Evolutionary conservation across 176 grass and related monocot genomes (phyloP), one percentile per base, ranked within the genome.

Genomic region (Phragmites australis): DNA sequence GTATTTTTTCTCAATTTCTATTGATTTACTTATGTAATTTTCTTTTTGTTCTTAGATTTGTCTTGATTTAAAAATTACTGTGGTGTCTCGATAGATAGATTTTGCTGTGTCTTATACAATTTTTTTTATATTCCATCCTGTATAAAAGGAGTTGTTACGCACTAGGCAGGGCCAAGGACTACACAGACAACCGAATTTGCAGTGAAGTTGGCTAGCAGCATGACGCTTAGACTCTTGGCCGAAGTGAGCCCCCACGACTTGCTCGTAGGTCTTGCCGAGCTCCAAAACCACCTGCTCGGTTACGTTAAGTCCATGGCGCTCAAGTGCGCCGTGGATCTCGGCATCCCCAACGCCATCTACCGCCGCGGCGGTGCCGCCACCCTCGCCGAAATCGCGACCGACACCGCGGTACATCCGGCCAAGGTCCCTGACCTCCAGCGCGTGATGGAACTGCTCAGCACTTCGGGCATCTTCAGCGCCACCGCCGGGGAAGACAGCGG

Each of bases 221-320:
- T 79, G 76, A 53, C 76, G n/a, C 76, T 78, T 32, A 65, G n/a
- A 65, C 76, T 79, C 31, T 32, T 81, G 23, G 42, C 51, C 39
- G 79, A 81, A 25, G 66, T 81, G 66, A 81, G 66, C 40, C 79
- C 79, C 0, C 79, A 81, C 19, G 79, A 81, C 6, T 14, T 81
- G 41, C 53, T 81, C 3, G 26, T 7, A 39, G 21, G 11, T 60
- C 79, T 81, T 18, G 55, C 79, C 52, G 79, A 81, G 19, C 8
- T 81, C 27, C 79, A 81, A 42, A 68, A 26, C 49, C 63, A 80
- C 1, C 12, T 55, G 9, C 21, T 80, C 1, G 76, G 76, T 16
- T 79, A 79, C 31, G 49, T 73, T 3, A 73, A 54, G 49, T 73
- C 48, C 30, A 73, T 54, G 70, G 17, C 70, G 9, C 70, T 73